Evolutionary conservation across 768 basidiomycete genomes (phyloP).

Genomic region (Gelatoporia subvermispora): DNA sequence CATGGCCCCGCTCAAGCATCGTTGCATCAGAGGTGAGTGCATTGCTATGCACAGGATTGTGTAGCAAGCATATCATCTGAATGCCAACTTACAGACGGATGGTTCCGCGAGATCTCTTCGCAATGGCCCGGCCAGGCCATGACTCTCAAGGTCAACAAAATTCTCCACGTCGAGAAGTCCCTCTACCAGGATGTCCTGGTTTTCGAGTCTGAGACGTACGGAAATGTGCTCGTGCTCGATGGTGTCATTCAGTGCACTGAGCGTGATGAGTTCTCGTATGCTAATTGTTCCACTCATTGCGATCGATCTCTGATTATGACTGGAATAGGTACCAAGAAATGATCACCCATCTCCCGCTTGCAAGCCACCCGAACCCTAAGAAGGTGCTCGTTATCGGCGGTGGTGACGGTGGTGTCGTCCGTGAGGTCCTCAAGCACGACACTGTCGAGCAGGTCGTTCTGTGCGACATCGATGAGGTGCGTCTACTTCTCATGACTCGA

Average conservation of each 20-base stretch:
- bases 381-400: constrained; percentile 97
- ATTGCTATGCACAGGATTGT: neutral
- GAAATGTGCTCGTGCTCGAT: constrained; percentile 95
- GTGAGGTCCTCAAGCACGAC: constrained; percentile 93
- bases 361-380: constrained; percentile 93
- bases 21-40: constrained; percentile 28
- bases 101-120: constrained; percentile 92
- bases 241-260: constrained; percentile 97
- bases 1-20: constrained; percentile 36
- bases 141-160: constrained; percentile 93
- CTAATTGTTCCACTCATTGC: constrained; percentile 11
- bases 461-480: constrained; percentile 95
- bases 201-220: constrained; percentile 92
- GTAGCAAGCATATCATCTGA: neutral
- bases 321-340: constrained; percentile 90
- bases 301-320: constrained; percentile 1
- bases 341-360: constrained; percentile 96
- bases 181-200: constrained; percentile 96
- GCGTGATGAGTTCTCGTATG: constrained; percentile 96
- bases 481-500: neutral
- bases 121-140: constrained; percentile 99
- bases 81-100: constrained; percentile 58
- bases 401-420: constrained; percentile 96
- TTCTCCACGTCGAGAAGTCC: constrained; percentile 91
- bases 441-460: constrained; percentile 89